phyloP scores from a whole-genome alignment of 495 filamentous ascomycete genomes.

The Penicillium manginii region DNA sequence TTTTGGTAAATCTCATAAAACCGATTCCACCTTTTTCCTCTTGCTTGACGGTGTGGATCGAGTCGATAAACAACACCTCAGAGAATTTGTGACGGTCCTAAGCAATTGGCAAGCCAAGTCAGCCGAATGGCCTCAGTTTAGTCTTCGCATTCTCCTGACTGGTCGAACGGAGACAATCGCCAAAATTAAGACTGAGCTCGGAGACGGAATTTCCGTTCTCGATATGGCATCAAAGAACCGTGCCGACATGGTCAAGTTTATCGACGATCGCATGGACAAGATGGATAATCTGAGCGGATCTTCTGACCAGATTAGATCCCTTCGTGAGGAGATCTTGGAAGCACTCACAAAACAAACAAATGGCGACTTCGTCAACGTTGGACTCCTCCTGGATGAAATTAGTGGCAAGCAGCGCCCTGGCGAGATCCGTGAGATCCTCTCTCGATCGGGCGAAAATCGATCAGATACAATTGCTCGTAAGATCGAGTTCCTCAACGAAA shows the following conservation, averaged over 20 bases:
- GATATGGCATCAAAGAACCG: slow-evolving; percentile 17
- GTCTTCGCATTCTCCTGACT: slow-evolving; percentile 15
- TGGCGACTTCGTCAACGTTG: slow-evolving; percentile 26
- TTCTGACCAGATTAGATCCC: slow-evolving; percentile 15
- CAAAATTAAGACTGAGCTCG: slow-evolving; percentile 10
- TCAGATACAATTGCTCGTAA: slow-evolving; percentile 22
- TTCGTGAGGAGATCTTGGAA: slow-evolving; percentile 18
- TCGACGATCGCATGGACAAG: slow-evolving; percentile 19
- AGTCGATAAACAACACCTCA: slow-evolving; percentile 14
- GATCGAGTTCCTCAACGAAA: slow-evolving; percentile 22
- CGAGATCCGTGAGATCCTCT: slow-evolving; percentile 23
- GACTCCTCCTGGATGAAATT: slow-evolving; percentile 23
- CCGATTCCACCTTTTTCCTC: slow-evolving; percentile 23
- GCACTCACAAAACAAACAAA: slow-evolving; percentile 11
- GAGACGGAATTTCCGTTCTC: slow-evolving; percentile 9
- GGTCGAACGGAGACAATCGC: slow-evolving; percentile 14
- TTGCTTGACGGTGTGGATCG: slow-evolving; percentile 20
- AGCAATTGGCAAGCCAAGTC: slow-evolving; percentile 4
- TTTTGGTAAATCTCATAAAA: slow-evolving; percentile 23
- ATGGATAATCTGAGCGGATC: slow-evolving; percentile 22
- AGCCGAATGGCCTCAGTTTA: slow-evolving; percentile 15
- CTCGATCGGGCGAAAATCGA: slow-evolving; percentile 20
- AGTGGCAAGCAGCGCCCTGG: slow-evolving; percentile 23
- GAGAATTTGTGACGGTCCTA: slow-evolving; percentile 13
- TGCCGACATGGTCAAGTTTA: slow-evolving; percentile 21